A percentile compares a stretch with the other conserved stretches of the same genome.
Evolutionary conservation across 805 yeast genomes (phyloP).

Genomic region (Priceomyces fermenticarens): DNA sequence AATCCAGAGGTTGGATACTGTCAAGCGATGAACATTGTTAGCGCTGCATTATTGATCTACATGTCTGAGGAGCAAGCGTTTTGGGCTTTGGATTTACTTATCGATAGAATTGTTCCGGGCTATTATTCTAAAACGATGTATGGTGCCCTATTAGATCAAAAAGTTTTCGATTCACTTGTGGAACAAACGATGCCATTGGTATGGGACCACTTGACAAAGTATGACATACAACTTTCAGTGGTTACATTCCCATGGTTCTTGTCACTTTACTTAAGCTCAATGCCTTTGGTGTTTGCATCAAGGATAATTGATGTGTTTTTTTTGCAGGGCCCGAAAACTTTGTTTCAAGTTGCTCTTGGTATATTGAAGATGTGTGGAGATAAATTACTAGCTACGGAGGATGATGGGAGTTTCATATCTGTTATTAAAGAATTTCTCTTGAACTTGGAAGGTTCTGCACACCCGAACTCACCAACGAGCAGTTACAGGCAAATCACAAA

Average conservation of each 20-base stretch:
- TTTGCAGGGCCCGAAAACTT: constrained; percentile 80
- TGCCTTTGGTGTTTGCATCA: constrained; percentile 93
- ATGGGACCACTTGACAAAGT: constrained; percentile 73
- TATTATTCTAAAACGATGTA: constrained; percentile 97
- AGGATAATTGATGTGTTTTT: constrained; percentile 88
- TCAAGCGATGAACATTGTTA: constrained; percentile 96
- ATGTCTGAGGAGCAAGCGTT: constrained; percentile 98
- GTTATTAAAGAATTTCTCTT: constrained; percentile 80
- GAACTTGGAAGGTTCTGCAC: constrained; percentile 73
- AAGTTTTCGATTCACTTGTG: constrained; percentile 87
- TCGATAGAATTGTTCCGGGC: constrained; percentile 89
- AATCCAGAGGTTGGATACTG: constrained; percentile 97
- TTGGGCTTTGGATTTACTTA: constrained; percentile 80
- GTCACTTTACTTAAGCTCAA: constrained; percentile 82
- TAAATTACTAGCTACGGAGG: constrained; percentile 70
- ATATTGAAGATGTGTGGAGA: constrained; percentile 88
- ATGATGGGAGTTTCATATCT: constrained; percentile 89
- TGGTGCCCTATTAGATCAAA: constrained; percentile 91
- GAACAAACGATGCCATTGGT: constrained; percentile 85
- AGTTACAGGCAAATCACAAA: constrained; percentile 68
- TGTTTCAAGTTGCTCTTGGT: constrained; percentile 92
- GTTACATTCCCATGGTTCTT: constrained; percentile 96
- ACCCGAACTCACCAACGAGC: constrained; percentile 65
- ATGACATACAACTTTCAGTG: constrained; percentile 89
- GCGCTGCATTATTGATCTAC: constrained; percentile 72